phyloP scores from a whole-genome alignment of 1,284 basidiomycete genomes.

The Omphalotus olearius region DNA sequence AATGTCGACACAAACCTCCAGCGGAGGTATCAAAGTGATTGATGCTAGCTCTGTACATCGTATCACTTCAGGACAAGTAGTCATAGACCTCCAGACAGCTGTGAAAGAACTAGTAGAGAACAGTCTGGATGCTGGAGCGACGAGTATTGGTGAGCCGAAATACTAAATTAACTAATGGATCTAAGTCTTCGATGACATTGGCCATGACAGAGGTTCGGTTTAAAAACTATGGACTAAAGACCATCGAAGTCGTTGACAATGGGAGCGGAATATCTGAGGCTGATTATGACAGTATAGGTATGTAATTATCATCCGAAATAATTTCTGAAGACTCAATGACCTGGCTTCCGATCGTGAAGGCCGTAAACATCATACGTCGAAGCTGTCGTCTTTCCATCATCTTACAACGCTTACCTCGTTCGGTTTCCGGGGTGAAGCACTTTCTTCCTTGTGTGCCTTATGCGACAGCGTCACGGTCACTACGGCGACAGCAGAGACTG shows the following conservation, averaged over 20 bases:
- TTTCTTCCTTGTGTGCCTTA: slow-evolving; percentile 89
- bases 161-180: not conserved
- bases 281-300: slow-evolving; percentile 81
- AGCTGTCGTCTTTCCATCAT: slow-evolving; percentile 76
- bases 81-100: slow-evolving; percentile 89
- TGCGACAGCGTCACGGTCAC: slow-evolving; percentile 67
- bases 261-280: slow-evolving; percentile 79
- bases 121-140: slow-evolving; percentile 89
- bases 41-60: slow-evolving; percentile 76
- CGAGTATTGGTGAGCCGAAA: slow-evolving; percentile 65
- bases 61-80: slow-evolving; percentile 93
- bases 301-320: slow-evolving; percentile 21
- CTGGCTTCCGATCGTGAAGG: slow-evolving; percentile 36
- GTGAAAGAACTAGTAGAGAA: slow-evolving; percentile 98
- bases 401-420: slow-evolving; percentile 80
- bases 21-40: slow-evolving; percentile 50
- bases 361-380: slow-evolving; percentile 93
- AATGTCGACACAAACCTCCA: not conserved
- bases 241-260: slow-evolving; percentile 91
- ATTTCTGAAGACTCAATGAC: not conserved
- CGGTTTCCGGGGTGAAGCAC: slow-evolving; percentile 95
- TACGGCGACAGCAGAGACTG: slow-evolving; percentile 68
- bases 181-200: not conserved
- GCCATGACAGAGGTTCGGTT: slow-evolving; percentile 78
- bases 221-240: slow-evolving; percentile 84